Evolutionary conservation across 495 filamentous ascomycete genomes (phyloP).

Genomic region (Jackrogersella multiformis): DNA sequence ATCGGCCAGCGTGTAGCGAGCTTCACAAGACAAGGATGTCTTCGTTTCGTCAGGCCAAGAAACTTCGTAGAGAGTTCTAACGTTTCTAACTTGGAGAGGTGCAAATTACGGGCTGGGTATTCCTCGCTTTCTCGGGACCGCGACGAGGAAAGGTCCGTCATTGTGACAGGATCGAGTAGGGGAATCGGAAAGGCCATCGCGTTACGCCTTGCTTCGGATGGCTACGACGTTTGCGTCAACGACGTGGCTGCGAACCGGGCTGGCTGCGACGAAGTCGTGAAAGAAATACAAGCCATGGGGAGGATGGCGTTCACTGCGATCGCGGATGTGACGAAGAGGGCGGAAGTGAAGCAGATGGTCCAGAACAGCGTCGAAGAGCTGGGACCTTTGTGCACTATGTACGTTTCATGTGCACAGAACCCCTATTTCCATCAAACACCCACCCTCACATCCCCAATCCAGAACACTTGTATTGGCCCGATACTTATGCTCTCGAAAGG

Average conservation of each 20-base stretch:
- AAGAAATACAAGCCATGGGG: slow-evolving; percentile 58
- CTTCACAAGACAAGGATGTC: background rate
- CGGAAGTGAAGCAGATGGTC: slow-evolving; percentile 61
- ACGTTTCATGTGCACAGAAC: background rate
- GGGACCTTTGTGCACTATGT: slow-evolving; percentile 66
- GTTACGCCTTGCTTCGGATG: slow-evolving; percentile 65
- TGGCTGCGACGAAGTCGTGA: slow-evolving; percentile 58
- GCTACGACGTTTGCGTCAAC: slow-evolving; percentile 69
- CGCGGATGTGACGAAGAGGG: slow-evolving; percentile 64
- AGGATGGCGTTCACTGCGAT: slow-evolving; percentile 56
- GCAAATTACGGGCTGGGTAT: slow-evolving; percentile 2
- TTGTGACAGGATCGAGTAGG: slow-evolving; percentile 66
- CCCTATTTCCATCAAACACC: background rate
- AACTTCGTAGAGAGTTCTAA: background rate
- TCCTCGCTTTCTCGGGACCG: slow-evolving; percentile 10
- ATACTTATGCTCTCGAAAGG: slow-evolving; percentile 8
- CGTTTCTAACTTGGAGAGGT: background rate
- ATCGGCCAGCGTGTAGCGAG: background rate
- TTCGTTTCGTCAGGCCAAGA: slow-evolving; percentile 7
- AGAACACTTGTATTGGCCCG: background rate
- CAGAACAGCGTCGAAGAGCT: slow-evolving; percentile 55
- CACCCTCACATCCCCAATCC: background rate
- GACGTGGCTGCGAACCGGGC: slow-evolving; percentile 60
- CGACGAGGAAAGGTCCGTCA: slow-evolving; percentile 50
- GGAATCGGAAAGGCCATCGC: slow-evolving; percentile 71